Percentiles rank a stretch among this genome's conserved stretches.
phyloP scores from a whole-genome alignment of 1,139 yeast genomes.

The Magnusiomyces paraingens region DNA sequence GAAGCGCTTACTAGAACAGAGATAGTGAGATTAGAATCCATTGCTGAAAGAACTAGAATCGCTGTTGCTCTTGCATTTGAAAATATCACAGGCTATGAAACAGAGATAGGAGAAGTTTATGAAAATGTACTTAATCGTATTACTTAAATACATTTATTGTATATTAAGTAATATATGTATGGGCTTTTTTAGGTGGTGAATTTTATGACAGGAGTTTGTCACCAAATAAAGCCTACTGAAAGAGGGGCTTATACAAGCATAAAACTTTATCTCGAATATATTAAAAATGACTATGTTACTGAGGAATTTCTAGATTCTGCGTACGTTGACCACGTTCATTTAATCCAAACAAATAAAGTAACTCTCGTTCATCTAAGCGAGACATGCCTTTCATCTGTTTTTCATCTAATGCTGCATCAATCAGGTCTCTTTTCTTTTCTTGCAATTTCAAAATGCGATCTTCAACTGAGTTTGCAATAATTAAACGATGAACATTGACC shows the following conservation, averaged over 20 bases:
- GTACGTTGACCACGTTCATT: constrained; percentile 5
- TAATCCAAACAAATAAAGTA: constrained; percentile 74
- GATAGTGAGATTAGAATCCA: constrained; percentile 25
- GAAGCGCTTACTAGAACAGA: constrained; percentile 22
- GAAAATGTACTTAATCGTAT: constrained; percentile 15
- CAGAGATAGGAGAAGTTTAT: constrained; percentile 20
- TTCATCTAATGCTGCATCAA: constrained; percentile 78
- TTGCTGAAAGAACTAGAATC: constrained; percentile 28
- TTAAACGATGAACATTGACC: constrained; percentile 66
- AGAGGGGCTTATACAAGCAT: not conserved
- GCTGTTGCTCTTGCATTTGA: constrained; percentile 12
- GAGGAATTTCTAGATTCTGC: constrained; percentile 8
- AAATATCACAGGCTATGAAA: constrained; percentile 17
- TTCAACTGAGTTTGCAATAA: constrained; percentile 67
- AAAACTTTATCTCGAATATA: not conserved
- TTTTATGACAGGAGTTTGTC: not conserved
- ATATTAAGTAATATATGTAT: constrained; percentile 15
- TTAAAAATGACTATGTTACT: not conserved
- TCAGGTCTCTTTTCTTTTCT: constrained; percentile 62
- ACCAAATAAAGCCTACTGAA: not conserved
- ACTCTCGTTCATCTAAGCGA: constrained; percentile 60
- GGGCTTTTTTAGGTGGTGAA: constrained; percentile 15
- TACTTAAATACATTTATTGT: constrained; percentile 11
- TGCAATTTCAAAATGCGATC: constrained; percentile 79
- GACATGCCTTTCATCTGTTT: constrained; percentile 60